A percentile compares a stretch with the other conserved stretches of the same genome.
phyloP scores from a whole-genome alignment of 176 grass and related monocot genomes.

The Oryza coarctata region DNA sequence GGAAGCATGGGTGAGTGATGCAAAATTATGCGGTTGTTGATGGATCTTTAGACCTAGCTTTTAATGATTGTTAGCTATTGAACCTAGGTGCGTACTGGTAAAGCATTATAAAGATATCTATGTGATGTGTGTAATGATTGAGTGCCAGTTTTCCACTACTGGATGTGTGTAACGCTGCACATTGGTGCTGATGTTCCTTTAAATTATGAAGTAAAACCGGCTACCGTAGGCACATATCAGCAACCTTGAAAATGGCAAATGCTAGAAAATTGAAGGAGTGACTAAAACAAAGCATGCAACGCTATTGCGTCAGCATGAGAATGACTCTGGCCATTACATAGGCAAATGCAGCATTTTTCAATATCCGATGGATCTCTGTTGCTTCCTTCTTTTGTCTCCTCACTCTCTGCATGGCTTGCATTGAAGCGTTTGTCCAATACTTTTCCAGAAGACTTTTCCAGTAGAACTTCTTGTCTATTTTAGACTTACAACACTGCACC shows the following conservation, averaged over 20 bases:
- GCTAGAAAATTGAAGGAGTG: neutral
- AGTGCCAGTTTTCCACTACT: neutral
- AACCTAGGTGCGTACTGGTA: neutral
- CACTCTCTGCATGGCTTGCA: neutral
- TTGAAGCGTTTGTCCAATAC: neutral
- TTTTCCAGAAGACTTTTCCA: neutral
- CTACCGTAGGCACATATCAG: neutral
- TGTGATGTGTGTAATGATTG: neutral
- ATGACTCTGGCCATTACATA: neutral
- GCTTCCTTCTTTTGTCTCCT: neutral
- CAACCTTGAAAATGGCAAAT: neutral
- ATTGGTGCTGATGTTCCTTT: neutral
- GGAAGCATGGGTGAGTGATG: conserved; percentile 51
- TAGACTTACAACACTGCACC: neutral
- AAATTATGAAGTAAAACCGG: neutral
- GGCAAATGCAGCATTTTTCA: neutral
- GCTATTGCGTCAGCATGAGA: neutral
- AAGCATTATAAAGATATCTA: neutral
- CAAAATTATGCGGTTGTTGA: neutral
- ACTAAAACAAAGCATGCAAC: neutral
- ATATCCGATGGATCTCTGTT: neutral
- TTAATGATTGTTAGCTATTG: neutral
- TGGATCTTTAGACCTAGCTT: neutral
- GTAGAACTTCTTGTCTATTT: neutral
- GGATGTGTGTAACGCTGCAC: neutral